phyloP scores from a whole-genome alignment of 2,329 filamentous ascomycete species.

The Ascocoryne sarcoides region DNA sequence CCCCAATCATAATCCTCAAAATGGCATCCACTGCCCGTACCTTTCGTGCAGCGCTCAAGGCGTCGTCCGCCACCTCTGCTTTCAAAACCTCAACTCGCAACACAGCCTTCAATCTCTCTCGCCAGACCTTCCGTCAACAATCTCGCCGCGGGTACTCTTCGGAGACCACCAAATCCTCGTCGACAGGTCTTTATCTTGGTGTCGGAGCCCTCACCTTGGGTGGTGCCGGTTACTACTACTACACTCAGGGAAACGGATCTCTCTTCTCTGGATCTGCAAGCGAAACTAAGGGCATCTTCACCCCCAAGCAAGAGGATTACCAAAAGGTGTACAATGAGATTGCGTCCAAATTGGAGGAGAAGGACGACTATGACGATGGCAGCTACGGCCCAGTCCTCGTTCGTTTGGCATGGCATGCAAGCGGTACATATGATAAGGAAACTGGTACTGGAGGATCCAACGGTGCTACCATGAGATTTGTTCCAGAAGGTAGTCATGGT shows the following conservation, averaged over 20 bases:
- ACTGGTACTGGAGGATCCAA: slow-evolving; percentile 90
- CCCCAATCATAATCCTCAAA: not conserved
- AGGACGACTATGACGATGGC: slow-evolving; percentile 93
- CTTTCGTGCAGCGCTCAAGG: slow-evolving; percentile 31
- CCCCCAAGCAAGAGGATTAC: slow-evolving; percentile 77
- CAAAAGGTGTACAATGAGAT: slow-evolving; percentile 91
- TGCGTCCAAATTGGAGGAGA: slow-evolving; percentile 70
- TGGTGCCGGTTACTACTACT: slow-evolving; percentile 59
- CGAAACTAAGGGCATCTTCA: slow-evolving; percentile 47
- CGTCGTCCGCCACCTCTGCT: slow-evolving; percentile 35
- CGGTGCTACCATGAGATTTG: slow-evolving; percentile 93
- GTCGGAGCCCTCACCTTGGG: slow-evolving; percentile 51
- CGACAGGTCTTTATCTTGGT: slow-evolving; percentile 45
- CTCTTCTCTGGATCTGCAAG: slow-evolving; percentile 29
- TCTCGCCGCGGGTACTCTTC: slow-evolving; percentile 75
- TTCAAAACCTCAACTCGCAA: slow-evolving; percentile 50
- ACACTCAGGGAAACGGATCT: slow-evolving; percentile 44
- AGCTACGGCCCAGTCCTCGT: slow-evolving; percentile 89
- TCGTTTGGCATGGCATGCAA: slow-evolving; percentile 88
- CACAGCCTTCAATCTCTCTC: slow-evolving; percentile 47
- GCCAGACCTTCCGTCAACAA: slow-evolving; percentile 64
- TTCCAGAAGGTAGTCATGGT: slow-evolving; percentile 79
- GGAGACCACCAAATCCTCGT: slow-evolving; percentile 51
- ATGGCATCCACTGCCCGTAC: slow-evolving; percentile 32
- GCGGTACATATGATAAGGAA: slow-evolving; percentile 82